Conservation (phyloP, 257 asterid species). For the Galeopsis tetrahit region DNA sequence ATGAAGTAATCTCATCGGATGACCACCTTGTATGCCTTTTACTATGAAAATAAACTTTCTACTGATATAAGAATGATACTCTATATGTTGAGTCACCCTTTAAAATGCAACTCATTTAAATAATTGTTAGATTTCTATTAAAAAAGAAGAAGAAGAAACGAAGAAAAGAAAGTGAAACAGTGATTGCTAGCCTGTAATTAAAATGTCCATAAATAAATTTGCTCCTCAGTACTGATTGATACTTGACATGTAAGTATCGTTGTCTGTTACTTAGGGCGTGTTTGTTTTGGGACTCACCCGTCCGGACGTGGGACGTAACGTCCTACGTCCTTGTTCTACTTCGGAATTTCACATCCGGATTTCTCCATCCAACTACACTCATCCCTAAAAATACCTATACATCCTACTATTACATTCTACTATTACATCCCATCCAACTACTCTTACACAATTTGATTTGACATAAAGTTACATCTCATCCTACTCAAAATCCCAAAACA, state of each 20-base stretch:
- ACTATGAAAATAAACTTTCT: neutral
- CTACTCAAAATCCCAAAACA: too few species aligned
- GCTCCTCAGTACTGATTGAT: neutral
- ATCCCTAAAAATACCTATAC: too few species aligned
- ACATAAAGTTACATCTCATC: too few species aligned
- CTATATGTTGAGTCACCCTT: neutral
- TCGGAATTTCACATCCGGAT: too few species aligned
- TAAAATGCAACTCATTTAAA: neutral
- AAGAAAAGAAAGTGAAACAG: neutral
- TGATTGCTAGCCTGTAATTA: neutral
- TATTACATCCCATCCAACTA: too few species aligned
- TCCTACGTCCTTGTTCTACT: too few species aligned
- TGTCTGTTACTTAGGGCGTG: conserved; percentile 27
- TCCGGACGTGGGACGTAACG: too few species aligned
- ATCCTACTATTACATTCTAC: too few species aligned
- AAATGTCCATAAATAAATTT: neutral
- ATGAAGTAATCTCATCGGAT: neutral
- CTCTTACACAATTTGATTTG: too few species aligned
- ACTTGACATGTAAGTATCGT: neutral
- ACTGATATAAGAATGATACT: neutral
- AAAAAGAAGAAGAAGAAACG: too few species aligned
- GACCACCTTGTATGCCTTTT: neutral
- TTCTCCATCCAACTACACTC: too few species aligned
- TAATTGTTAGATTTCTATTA: neutral
- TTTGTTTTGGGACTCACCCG: too few species aligned